These are phyloP conservation scores for Amaranthus cruentus DNA, from an alignment of 148 eudicot genomes.

Conservation along the genomic window DNA sequence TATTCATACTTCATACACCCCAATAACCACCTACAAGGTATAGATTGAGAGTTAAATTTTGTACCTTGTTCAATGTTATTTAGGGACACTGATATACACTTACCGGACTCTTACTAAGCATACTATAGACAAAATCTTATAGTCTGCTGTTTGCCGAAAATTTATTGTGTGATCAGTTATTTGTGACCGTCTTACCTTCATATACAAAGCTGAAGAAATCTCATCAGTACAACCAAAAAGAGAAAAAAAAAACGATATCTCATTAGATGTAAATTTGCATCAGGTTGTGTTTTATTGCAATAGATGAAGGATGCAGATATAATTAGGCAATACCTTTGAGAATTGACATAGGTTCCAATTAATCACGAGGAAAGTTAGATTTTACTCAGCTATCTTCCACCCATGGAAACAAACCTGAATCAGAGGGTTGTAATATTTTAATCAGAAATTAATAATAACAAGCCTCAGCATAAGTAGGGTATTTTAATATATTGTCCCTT, in stretches of 20 bases:
- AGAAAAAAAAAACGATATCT: not conserved
- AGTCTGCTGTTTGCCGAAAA: not conserved
- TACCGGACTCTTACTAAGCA: no score
- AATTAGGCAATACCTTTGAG: not conserved
- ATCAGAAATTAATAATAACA: not conserved
- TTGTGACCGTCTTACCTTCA: not conserved
- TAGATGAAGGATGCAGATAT: not conserved
- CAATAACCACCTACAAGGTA: no score
- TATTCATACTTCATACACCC: no score
- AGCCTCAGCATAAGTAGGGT: not conserved
- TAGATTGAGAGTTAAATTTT: no score
- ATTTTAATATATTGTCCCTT: no score
- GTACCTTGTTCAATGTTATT: no score
- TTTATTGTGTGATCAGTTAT: not conserved
- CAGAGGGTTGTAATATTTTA: not conserved
- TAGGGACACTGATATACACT: no score
- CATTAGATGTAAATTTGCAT: conserved; percentile 1
- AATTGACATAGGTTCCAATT: not conserved
- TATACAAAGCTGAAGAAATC: not conserved
- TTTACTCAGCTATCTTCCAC: not conserved
- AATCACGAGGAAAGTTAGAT: not conserved
- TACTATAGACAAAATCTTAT: no score
- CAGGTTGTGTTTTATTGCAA: not conserved
- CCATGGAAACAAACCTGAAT: not conserved
- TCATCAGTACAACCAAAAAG: no score